Percentiles rank a stretch among this genome's conserved stretches.
phyloP scores from a whole-genome alignment of 106 monocot species.

The Allium sativum region DNA sequence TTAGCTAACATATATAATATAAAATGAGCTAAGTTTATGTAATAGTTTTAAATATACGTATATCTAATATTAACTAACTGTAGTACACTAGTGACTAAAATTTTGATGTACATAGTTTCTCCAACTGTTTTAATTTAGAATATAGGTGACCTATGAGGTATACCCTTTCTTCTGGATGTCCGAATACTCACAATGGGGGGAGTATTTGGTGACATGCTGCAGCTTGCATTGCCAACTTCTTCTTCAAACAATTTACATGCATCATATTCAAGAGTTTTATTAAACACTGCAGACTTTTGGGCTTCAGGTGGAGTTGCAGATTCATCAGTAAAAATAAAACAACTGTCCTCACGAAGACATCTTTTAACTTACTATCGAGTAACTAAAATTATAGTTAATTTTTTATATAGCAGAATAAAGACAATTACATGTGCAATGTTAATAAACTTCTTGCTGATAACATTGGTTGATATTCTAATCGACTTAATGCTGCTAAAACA shows the following conservation, averaged over 20 bases:
- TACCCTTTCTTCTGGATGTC: slow-evolving; percentile 76
- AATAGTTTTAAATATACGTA: slow-evolving; percentile 2
- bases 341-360: too few species aligned
- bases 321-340: too few species aligned
- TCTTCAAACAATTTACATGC: slow-evolving; percentile 15
- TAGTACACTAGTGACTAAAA: too few species aligned
- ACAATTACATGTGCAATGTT: too few species aligned
- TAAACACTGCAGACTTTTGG: slow-evolving; percentile 18
- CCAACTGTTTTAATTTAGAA: slow-evolving; percentile 12
- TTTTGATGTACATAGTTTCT: too few species aligned
- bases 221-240: slow-evolving; percentile 7
- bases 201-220: slow-evolving; percentile 70
- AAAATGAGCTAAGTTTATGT: slow-evolving; percentile 3
- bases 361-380: too few species aligned
- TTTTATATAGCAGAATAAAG: too few species aligned
- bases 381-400: too few species aligned
- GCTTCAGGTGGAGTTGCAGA: slow-evolving; percentile 30
- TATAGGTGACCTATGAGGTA: slow-evolving; percentile 70
- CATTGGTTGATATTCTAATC: too few species aligned
- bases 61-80: slow-evolving; percentile 11
- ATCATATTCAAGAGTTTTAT: slow-evolving; percentile 8
- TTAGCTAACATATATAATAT: not conserved
- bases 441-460: too few species aligned
- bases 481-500: too few species aligned
- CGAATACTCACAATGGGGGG: slow-evolving; percentile 58